phyloP scores from a whole-genome alignment of 1,139 yeast species.

The Taphrina sp. region DNA sequence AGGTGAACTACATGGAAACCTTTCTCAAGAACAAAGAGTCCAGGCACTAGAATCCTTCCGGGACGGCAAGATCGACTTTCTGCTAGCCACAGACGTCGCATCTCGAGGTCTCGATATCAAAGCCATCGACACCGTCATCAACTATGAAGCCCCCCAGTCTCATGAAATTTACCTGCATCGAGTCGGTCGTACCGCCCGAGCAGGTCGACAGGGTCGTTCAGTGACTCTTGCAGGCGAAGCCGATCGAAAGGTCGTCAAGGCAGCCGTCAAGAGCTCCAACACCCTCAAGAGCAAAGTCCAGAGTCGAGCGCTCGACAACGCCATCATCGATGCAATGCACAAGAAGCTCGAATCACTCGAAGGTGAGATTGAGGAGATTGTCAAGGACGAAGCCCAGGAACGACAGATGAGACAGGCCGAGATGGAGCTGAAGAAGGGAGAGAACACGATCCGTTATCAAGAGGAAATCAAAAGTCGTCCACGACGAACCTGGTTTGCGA shows the following conservation, averaged over 20 bases:
- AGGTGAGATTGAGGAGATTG: slow-evolving; percentile 66
- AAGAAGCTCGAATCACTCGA: slow-evolving; percentile 59
- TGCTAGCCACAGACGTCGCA: slow-evolving; percentile 95
- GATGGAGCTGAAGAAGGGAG: slow-evolving; percentile 82
- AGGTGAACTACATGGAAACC: slow-evolving; percentile 90
- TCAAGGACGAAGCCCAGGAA: slow-evolving; percentile 83
- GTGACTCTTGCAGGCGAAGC: slow-evolving; percentile 92
- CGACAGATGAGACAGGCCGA: slow-evolving; percentile 70
- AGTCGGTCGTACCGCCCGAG: slow-evolving; percentile 99
- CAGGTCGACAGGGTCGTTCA: slow-evolving; percentile 92
- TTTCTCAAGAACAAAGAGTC: slow-evolving; percentile 93
- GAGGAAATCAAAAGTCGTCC: slow-evolving; percentile 87
- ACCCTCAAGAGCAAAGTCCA: slow-evolving; percentile 53
- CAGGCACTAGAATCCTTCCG: slow-evolving; percentile 79
- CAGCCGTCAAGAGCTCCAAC: slow-evolving; percentile 69
- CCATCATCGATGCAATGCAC: slow-evolving; percentile 67
- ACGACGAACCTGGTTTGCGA: slow-evolving; percentile 94
- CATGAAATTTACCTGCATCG: slow-evolving; percentile 91
- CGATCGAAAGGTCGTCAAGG: slow-evolving; percentile 85
- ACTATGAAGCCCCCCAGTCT: slow-evolving; percentile 92
- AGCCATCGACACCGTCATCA: slow-evolving; percentile 87
- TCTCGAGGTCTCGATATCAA: slow-evolving; percentile 99
- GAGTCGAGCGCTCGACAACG: slow-evolving; percentile 86
- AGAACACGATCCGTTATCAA: slow-evolving; percentile 73
- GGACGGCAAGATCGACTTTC: slow-evolving; percentile 74